Evolutionary conservation across 805 yeast species (phyloP).

Genomic region (Pichia heedii): DNA sequence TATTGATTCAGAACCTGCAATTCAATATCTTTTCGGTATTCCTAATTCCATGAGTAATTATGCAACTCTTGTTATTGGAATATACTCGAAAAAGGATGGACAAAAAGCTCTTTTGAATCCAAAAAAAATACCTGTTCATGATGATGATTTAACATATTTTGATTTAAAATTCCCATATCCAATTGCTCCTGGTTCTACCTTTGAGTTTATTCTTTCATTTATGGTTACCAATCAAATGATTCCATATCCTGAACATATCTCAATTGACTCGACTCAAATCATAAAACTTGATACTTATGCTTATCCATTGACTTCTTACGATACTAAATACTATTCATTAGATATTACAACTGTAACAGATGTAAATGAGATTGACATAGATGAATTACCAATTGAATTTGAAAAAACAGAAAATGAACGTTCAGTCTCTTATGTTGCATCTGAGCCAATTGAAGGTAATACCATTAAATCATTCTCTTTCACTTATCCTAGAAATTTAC

Average conservation of each 20-base stretch:
- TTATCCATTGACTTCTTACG: slow-evolving; percentile 54
- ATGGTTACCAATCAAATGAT: slow-evolving; percentile 37
- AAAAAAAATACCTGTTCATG: slow-evolving; percentile 4
- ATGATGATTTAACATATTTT: slow-evolving; percentile 31
- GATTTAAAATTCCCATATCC: slow-evolving; percentile 51
- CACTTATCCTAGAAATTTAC: slow-evolving; percentile 54
- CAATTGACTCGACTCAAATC: slow-evolving; percentile 52
- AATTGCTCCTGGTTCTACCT: slow-evolving; percentile 51
- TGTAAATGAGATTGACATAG: background rate
- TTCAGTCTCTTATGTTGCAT: slow-evolving; percentile 3
- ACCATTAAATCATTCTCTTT: slow-evolving; percentile 42
- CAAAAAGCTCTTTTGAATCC: slow-evolving; percentile 17
- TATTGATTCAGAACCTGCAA: slow-evolving; percentile 42
- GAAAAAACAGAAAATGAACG: slow-evolving; percentile 24
- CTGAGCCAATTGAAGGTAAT: slow-evolving; percentile 33
- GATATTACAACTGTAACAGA: slow-evolving; percentile 31
- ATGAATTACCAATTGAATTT: slow-evolving; percentile 6
- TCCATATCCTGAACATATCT: slow-evolving; percentile 60
- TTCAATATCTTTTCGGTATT: slow-evolving; percentile 49
- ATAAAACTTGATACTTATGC: slow-evolving; percentile 43
- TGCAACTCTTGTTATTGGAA: slow-evolving; percentile 21
- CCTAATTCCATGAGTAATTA: slow-evolving; percentile 34
- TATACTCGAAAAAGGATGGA: slow-evolving; percentile 13
- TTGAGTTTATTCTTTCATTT: slow-evolving; percentile 40
- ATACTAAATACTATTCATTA: slow-evolving; percentile 39